Base-by-base conservation (phyloP, 768 basidiomycete genomes). In the Termitomyces heimii region DNA sequence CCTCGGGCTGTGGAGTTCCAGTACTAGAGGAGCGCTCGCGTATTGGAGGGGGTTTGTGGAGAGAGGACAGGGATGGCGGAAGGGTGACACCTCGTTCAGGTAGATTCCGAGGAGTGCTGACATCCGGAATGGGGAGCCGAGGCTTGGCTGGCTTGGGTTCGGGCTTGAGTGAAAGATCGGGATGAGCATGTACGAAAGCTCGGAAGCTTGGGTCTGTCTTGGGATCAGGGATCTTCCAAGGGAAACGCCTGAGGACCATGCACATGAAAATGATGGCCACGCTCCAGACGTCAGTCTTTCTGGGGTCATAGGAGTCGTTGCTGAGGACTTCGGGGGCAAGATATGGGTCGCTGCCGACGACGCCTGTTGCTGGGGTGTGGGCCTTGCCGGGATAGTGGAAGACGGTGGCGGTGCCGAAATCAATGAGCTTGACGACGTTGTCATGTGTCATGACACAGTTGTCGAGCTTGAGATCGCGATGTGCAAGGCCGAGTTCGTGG, bases 371-470 rank as follows among this genome's bases (percentile, higher is more conserved):
- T 61, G 89, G 78, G 48, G 76, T 85, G 62, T 78, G 82, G 24
- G 82, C 82, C 72, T 94, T 94, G 57, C 94, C 96, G 0, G 97
- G 97, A 68, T 98, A 99, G 64, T 97, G 94, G 75, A 99, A 99
- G 58, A 99, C 95, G 61, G 94, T 94, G n/a, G 97, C 97, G 5
- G 97, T 99, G 53, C 97, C 97, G 74, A 99, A 99, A 73, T 99
- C 97, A 74, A 99, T 99, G 63, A 99, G 82, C 71, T 99, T 99
- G 77, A 99, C 92, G 63, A 97, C 83, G 68, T 98, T 94, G 67
- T 88, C 81, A 3, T 77, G 77, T n/a, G 91, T 96, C 92, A 99
- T 97, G 76, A 99, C 97, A 72, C 97, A 98, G 71, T 99, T 99
- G 77, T 99, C 97, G 59, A 99, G 89, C 73, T 99, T 99, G 74